Evolutionary conservation across 441 rosid species (phyloP), one percentile per base, ranked within the genome.

Genomic region (Lepidium campestre): DNA sequence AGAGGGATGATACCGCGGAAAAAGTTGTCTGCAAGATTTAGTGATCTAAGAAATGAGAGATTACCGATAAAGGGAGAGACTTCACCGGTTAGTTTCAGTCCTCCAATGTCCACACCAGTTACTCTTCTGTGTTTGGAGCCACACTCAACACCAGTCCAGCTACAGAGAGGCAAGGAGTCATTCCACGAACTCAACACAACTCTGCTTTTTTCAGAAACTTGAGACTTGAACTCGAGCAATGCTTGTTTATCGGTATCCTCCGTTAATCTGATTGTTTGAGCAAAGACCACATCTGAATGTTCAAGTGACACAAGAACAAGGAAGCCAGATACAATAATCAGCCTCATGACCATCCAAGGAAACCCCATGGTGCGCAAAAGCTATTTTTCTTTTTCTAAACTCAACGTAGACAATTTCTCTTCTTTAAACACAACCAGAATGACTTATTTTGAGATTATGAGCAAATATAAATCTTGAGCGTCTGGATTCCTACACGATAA

Each of bases 51-150:
- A 50, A 72, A 72, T 5, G 71, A 72, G 47, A 72, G 76, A 48
- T 72, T 72, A 57, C 71, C 76, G 1, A 72, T 4, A 59, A 36
- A 61, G 13, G 69, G 59, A 22, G 77, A 67, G 57, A 73, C 36
- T 10, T 44, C 14, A 32, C 68, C 64, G 7, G 67, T 35, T 18
- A 73, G 57, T 12, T 66, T 45, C 45, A 59, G 29, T 29, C 57
- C 57, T 52, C 45, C 57, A 4, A 73, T 73, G 39, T 67, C 57
- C 39, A 73, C 3, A 3, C 41, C 35, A 1, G 37, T 67, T 25
- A 67, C 68, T 45, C 73, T 67, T 61, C 22, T 36, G 53, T 53
- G 68, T 25, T 52, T 57, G 9, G 20, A 4, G 57, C 62, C 68
- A 4, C 77, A 73, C n/a, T 31, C 37, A 36, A 65, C 54, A 42